phyloP scores from a whole-genome alignment of 306 rosid species.

The Glycine soja region DNA sequence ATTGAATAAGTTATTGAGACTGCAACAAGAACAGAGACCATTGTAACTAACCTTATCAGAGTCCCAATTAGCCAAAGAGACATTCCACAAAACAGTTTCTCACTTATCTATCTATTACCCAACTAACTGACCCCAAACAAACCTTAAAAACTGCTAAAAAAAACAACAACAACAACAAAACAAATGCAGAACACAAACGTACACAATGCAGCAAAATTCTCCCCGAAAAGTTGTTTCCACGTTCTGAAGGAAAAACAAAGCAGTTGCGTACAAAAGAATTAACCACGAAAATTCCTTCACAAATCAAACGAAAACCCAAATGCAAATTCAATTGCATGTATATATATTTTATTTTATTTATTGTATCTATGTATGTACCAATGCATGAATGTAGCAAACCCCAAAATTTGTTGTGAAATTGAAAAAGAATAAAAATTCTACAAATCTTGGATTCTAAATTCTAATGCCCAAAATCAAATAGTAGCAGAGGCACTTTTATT shows the following conservation, averaged over 20 bases:
- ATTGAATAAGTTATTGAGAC: constrained; percentile 48
- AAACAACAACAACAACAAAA: neutral
- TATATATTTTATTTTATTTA: neutral
- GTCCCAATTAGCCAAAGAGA: constrained; percentile 41
- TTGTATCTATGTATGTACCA: constrained; percentile 20
- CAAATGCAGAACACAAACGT: constrained; percentile 46
- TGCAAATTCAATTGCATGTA: constrained; percentile 51
- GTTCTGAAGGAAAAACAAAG: constrained; percentile 42
- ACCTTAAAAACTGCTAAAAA: constrained; percentile 37
- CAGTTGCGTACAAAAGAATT: constrained; percentile 51
- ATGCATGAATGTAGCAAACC: constrained; percentile 41
- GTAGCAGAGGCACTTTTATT: neutral
- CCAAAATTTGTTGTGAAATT: constrained; percentile 37
- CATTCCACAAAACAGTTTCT: constrained; percentile 37
- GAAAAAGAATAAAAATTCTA: constrained; percentile 44
- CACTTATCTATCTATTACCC: constrained; percentile 35
- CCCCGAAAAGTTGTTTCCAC: constrained; percentile 36
- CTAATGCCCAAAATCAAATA: constrained; percentile 42
- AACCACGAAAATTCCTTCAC: constrained; percentile 50
- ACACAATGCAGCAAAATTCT: constrained; percentile 52
- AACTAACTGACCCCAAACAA: constrained; percentile 38
- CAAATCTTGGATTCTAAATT: constrained; percentile 42
- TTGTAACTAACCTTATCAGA: constrained; percentile 41
- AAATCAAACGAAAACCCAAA: constrained; percentile 32
- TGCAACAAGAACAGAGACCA: constrained; percentile 54